phyloP scores from a whole-genome alignment of 257 asterid genomes.

The Penstemon davidsonii region DNA sequence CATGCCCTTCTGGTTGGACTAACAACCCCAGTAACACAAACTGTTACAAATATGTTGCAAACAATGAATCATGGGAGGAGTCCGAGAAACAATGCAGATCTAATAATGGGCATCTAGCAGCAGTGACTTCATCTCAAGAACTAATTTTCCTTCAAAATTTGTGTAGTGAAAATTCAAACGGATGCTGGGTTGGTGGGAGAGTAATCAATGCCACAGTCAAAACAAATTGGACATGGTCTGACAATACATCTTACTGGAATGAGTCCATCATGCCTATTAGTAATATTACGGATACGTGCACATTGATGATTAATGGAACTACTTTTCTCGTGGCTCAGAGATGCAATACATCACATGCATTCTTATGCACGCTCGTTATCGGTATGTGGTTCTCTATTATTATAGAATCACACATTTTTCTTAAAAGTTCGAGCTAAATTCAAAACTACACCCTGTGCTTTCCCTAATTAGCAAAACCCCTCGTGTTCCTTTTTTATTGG shows the following conservation, averaged over 20 bases:
- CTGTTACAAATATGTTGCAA: constrained; percentile 53
- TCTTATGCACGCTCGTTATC: constrained; percentile 60
- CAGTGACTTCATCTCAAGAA: constrained; percentile 57
- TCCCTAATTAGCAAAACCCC: too few relatives aligned
- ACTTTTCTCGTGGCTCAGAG: constrained; percentile 52
- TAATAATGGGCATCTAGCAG: constrained; percentile 66
- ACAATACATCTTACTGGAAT: constrained; percentile 57
- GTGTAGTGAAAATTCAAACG: constrained; percentile 48
- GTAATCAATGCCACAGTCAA: constrained; percentile 30
- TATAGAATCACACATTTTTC: constrained; percentile 15
- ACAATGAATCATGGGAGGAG: constrained; percentile 63
- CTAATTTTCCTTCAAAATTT: constrained; percentile 50
- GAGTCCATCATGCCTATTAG: constrained; percentile 34
- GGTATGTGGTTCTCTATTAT: constrained; percentile 44
- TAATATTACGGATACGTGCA: constrained; percentile 47
- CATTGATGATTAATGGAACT: constrained; percentile 53
- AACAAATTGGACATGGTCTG: constrained; percentile 78
- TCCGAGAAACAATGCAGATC: constrained; percentile 66
- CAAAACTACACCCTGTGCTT: too few relatives aligned
- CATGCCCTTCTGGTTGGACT: constrained; percentile 69
- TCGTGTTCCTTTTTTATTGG: too few relatives aligned
- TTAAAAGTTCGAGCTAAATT: too few relatives aligned
- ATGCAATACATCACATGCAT: constrained; percentile 64
- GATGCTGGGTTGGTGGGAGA: constrained; percentile 95
- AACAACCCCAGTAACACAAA: constrained; percentile 46